phyloP scores from a whole-genome alignment of 106 monocot species.

The Dendrobium catenatum region DNA sequence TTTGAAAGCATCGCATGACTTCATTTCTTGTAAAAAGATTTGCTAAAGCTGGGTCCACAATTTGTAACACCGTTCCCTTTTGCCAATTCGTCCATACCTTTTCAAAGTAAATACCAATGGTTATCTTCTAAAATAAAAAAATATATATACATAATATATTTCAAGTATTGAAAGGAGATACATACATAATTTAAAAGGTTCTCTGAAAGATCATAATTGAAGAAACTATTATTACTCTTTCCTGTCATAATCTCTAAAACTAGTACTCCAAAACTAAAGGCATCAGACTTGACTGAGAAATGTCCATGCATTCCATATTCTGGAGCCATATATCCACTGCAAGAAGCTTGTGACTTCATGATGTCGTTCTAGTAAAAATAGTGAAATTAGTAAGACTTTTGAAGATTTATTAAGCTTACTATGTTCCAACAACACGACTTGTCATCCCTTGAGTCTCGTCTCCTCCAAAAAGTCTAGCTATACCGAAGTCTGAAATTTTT shows the following conservation, averaged over 20 bases:
- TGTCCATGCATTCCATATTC: background rate
- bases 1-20: slow-evolving; percentile 1
- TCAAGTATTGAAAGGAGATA: background rate
- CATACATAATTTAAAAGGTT: background rate
- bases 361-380: too few species aligned
- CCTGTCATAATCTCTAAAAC: slow-evolving; percentile 1
- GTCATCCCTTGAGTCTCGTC: slow-evolving; percentile 6
- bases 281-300: background rate
- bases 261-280: background rate
- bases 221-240: background rate
- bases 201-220: background rate
- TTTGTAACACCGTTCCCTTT: background rate
- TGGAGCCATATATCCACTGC: slow-evolving; percentile 1
- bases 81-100: background rate
- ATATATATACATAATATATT: too few species aligned
- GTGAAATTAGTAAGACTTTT: background rate
- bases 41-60: background rate
- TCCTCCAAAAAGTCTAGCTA: slow-evolving; percentile 8
- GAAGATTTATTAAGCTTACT: background rate
- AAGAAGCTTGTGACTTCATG: background rate
- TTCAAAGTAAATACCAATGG: background rate
- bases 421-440: slow-evolving; percentile 8
- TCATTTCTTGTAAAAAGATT: background rate
- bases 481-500: slow-evolving; percentile 22
- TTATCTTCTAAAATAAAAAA: too few species aligned